Evolutionary conservation across 2,329 filamentous ascomycete species (phyloP).

Genomic region (Scolecobasidium constrictum): DNA sequence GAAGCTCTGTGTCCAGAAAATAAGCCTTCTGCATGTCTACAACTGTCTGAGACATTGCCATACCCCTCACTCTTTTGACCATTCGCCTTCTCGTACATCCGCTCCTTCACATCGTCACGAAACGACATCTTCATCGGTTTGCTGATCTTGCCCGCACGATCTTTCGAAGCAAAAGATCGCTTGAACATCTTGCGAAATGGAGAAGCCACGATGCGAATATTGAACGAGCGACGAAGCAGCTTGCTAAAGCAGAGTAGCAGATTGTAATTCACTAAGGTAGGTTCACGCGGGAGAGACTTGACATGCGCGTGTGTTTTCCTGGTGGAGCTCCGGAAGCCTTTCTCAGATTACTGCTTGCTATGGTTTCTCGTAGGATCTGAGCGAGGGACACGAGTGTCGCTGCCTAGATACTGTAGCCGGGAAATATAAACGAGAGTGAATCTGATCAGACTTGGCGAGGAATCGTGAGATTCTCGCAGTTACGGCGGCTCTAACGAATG

Average conservation of each 20-base stretch:
- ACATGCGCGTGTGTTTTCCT: slow-evolving; percentile 20
- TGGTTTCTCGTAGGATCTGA: slow-evolving; percentile 17
- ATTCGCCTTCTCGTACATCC: slow-evolving; percentile 75
- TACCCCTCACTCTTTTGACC: slow-evolving; percentile 42
- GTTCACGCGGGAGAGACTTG: slow-evolving; percentile 20
- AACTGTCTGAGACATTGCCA: background rate
- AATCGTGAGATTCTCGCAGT: slow-evolving; percentile 16
- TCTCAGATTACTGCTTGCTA: slow-evolving; percentile 24
- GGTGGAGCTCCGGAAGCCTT: slow-evolving; percentile 45
- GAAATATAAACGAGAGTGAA: slow-evolving; percentile 15
- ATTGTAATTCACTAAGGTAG: too few species aligned
- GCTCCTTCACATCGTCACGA: slow-evolving; percentile 72
- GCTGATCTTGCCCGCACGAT: slow-evolving; percentile 79
- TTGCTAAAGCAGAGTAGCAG: slow-evolving; percentile 31
- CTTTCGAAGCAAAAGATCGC: slow-evolving; percentile 74
- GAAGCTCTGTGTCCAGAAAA: slow-evolving; percentile 21
- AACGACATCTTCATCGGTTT: slow-evolving; percentile 66
- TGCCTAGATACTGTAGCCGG: slow-evolving; percentile 9
- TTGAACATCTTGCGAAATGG: slow-evolving; percentile 73
- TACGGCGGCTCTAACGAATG: slow-evolving; percentile 10
- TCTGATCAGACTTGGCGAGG: slow-evolving; percentile 26
- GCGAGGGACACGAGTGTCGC: background rate
- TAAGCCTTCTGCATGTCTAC: background rate
- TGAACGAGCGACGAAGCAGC: slow-evolving; percentile 41
- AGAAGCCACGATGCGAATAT: slow-evolving; percentile 31